Conservation (phyloP, 768 basidiomycete species). For the Leucosporidium yakuticum region DNA sequence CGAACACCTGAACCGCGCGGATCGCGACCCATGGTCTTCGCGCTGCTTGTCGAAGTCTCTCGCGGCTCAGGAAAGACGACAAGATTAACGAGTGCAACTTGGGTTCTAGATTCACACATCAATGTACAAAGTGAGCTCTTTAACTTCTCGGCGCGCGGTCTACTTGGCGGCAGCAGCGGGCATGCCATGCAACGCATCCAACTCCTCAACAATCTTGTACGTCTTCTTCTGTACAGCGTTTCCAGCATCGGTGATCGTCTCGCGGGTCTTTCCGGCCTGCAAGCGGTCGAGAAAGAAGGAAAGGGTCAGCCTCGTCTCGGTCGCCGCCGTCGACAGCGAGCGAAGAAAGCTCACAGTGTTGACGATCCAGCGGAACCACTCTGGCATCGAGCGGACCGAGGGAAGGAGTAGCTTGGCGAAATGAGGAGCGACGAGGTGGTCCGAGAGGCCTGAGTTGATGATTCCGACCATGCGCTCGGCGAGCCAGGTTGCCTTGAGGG, state of each 20-base stretch:
- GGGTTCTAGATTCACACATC: too few relatives aligned
- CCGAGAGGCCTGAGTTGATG: slow-evolving; percentile 21
- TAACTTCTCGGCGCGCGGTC: not conserved
- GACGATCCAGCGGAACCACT: slow-evolving; percentile 22
- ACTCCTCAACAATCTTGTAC: slow-evolving; percentile 13
- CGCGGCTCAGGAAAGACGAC: too few relatives aligned
- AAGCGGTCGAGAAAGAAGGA: not conserved
- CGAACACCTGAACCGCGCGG: too few relatives aligned
- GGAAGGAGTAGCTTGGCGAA: slow-evolving; percentile 16
- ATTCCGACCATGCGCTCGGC: slow-evolving; percentile 19
- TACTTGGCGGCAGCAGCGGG: not conserved
- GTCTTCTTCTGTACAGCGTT: slow-evolving; percentile 17
- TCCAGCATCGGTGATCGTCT: slow-evolving; percentile 21
- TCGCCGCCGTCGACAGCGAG: not conserved
- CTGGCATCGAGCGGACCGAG: slow-evolving; percentile 13
- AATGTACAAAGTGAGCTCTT: not conserved
- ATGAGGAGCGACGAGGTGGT: slow-evolving; percentile 28
- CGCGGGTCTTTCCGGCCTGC: slow-evolving; percentile 25
- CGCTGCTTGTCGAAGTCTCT: too few relatives aligned
- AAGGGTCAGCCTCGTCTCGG: not conserved
- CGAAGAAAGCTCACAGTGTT: not conserved
- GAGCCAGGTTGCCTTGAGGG: slow-evolving; percentile 17
- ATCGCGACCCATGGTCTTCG: too few relatives aligned
- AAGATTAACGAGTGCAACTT: too few relatives aligned
- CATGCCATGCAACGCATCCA: slow-evolving; percentile 23